Percentiles rank a stretch among this genome's conserved stretches.
Evolutionary conservation across 1,284 basidiomycete genomes (phyloP).

Genomic region (Rhodofomes roseus): DNA sequence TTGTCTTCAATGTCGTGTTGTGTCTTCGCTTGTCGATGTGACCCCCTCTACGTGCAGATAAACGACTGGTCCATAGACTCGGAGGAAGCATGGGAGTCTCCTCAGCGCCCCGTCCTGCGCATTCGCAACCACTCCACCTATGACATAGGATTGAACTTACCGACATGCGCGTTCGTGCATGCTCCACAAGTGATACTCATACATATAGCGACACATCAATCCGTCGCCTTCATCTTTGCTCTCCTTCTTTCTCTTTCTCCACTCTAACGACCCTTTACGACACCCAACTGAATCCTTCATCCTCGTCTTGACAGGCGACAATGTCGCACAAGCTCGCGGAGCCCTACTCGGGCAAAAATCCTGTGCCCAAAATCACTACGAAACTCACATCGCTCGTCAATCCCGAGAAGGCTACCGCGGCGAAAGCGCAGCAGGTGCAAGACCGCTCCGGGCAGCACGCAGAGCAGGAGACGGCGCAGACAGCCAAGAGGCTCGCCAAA

Average conservation of each 20-base stretch:
- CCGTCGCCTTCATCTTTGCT: neutral
- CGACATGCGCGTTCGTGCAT: neutral
- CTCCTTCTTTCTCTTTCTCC: neutral
- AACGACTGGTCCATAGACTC: too few species aligned
- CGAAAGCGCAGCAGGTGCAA: conserved; percentile 29
- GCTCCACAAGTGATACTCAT: neutral
- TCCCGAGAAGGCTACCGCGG: conserved; percentile 28
- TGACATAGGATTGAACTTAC: conserved; percentile 2
- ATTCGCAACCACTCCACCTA: conserved; percentile 1
- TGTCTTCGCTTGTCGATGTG: too few species aligned
- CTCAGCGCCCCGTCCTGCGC: neutral
- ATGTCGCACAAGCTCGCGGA: conserved; percentile 28
- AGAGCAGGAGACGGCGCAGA: conserved; percentile 28
- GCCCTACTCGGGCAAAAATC: conserved; percentile 34
- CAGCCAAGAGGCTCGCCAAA: conserved; percentile 22
- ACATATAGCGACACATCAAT: neutral
- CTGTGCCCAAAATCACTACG: conserved; percentile 28
- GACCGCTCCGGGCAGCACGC: conserved; percentile 22
- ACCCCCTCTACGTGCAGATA: too few species aligned
- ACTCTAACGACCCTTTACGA: neutral
- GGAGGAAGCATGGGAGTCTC: too few species aligned
- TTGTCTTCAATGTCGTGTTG: too few species aligned
- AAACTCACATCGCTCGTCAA: conserved; percentile 28
- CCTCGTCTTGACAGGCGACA: too few species aligned
- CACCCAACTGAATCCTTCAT: too few species aligned